Conservation (phyloP, 352 stramenopile species). For the Achlya hypogyna region DNA sequence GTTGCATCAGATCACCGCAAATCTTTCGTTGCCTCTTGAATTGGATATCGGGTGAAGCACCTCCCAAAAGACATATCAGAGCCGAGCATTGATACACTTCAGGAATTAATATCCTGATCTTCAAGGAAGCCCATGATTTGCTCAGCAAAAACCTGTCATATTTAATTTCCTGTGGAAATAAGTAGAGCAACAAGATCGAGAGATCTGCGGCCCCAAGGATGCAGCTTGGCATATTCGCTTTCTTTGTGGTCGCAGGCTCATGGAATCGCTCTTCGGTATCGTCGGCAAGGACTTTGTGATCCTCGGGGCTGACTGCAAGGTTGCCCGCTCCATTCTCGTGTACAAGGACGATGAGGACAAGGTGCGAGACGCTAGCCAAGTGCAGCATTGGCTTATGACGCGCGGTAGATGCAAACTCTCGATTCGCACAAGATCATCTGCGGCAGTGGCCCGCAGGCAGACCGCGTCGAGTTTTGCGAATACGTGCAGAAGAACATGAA, state of each 20-base stretch:
- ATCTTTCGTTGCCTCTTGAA: not conserved
- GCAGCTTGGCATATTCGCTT: constrained; percentile 12
- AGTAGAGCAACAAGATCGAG: not conserved
- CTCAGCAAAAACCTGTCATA: constrained; percentile 1
- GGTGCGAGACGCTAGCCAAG: constrained; percentile 35
- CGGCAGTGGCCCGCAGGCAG: constrained; percentile 60
- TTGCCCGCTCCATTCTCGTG: constrained; percentile 85
- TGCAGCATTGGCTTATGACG: not conserved
- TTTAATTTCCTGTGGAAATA: not conserved
- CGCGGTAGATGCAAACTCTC: constrained; percentile 48
- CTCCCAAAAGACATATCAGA: not conserved
- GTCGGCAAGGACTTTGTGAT: constrained; percentile 89
- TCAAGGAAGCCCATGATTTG: not conserved
- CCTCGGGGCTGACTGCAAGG: constrained; percentile 83
- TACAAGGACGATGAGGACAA: constrained; percentile 92
- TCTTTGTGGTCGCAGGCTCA: constrained; percentile 23
- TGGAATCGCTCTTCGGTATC: constrained; percentile 84
- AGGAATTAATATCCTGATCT: not conserved
- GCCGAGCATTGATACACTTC: not conserved
- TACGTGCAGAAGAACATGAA: constrained; percentile 90
- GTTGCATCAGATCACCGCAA: not conserved
- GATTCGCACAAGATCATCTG: constrained; percentile 80
- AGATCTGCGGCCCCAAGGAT: constrained; percentile 1
- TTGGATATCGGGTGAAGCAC: not conserved
- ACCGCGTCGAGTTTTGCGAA: constrained; percentile 76